Evolutionary conservation across 495 filamentous ascomycete species (phyloP).

Genomic region (Astrothelium subdiscretum): DNA sequence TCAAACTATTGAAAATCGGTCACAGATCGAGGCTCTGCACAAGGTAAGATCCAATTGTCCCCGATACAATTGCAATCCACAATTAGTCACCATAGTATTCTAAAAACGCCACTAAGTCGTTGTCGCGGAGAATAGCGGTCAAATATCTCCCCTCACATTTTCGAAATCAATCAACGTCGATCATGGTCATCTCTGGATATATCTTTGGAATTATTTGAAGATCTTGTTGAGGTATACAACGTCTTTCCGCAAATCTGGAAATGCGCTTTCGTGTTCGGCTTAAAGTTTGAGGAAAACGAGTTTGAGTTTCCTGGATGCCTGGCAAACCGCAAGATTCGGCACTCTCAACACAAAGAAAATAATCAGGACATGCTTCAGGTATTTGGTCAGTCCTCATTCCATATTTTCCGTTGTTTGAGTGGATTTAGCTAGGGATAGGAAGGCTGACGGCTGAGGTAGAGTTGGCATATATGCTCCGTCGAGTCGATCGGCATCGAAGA

Average conservation of each 20-base stretch:
- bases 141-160: slow-evolving; percentile 3
- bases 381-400: no score
- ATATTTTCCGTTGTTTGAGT: no score
- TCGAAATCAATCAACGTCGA: slow-evolving; percentile 4
- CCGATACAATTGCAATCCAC: no score
- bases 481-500: slow-evolving; percentile 19
- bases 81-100: background rate
- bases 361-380: background rate
- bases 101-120: no score
- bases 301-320: slow-evolving; percentile 10
- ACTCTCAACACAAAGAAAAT: background rate
- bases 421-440: background rate
- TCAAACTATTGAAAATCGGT: slow-evolving; percentile 3
- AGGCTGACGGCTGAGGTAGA: slow-evolving; percentile 12
- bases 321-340: background rate
- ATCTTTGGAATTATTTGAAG: slow-evolving; percentile 7
- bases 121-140: slow-evolving; percentile 1
- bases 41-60: slow-evolving; percentile 5
- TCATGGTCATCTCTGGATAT: slow-evolving; percentile 12
- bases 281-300: slow-evolving; percentile 10
- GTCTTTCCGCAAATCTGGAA: slow-evolving; percentile 9
- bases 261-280: slow-evolving; percentile 3
- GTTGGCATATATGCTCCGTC: slow-evolving; percentile 20
- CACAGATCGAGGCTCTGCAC: slow-evolving; percentile 5
- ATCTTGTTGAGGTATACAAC: slow-evolving; percentile 1